Base-by-base conservation (phyloP, 108 stramenopile genomes). In the Conticribra guillardii region DNA sequence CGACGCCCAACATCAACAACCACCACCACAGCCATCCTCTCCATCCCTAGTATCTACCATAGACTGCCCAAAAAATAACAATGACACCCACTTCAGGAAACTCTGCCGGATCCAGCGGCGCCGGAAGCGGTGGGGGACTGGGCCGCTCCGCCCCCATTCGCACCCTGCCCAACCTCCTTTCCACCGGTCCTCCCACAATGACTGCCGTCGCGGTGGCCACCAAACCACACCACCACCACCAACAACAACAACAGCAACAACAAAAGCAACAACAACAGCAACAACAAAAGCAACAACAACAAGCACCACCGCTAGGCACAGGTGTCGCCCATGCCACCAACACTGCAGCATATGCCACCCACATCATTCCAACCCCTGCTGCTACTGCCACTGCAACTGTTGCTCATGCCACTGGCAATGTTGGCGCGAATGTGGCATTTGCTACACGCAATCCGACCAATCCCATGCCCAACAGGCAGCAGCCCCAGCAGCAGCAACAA, bases 131-230 rank as follows among this genome's bases (percentile, higher is more conserved):
- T 28, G 30, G 56, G 24, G 47, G 64, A 1, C 30, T 65, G 7
- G 45, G 37, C 22, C 60, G 60, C 37, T 60, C 60, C 8, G 60
- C 60, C n/a, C 60, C 60, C 60, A 60, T 60, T 46, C 60, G 60
- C 24, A 60, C 60, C 2, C 34, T 60, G 3, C 60, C 60, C 37
- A 46, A 28, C 11, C 44, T 44, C 44, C 8, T 8, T 44, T 8
- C n/a, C n/a, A n/a, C n/a, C n/a, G n/a, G n/a, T n/a, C n/a, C n/a
- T n/a, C n/a, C 50, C n/a, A 22, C 5, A 18, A 21, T 51, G 50
- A n/a, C 50, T 19, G n/a, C 50, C 50, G n/a, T 21, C 16, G 50
- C 50, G 16, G 50, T 51, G 21, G 50, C 50, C 21, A n/a, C n/a
- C 15, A 44, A 44, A 11, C 11, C 44, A 44, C 15, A 44, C 44